Conservation (phyloP, 1,284 basidiomycete species). For the Bjerkandera adusta region DNA sequence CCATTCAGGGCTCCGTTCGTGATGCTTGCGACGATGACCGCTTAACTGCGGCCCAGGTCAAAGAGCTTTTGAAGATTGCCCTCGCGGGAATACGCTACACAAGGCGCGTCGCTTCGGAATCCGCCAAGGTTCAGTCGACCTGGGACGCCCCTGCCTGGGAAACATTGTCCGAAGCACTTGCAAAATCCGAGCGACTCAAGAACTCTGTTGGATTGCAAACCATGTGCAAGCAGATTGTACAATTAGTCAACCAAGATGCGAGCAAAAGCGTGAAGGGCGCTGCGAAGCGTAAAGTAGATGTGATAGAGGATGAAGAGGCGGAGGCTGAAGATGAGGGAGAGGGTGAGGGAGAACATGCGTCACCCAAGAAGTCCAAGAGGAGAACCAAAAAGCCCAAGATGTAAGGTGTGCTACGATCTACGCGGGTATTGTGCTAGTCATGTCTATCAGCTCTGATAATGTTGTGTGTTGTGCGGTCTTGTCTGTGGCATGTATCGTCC, state of each 20-base stretch:
- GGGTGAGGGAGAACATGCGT: slow-evolving; percentile 7
- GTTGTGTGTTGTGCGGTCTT: too few species aligned
- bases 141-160: slow-evolving; percentile 49
- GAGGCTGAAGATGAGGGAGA: slow-evolving; percentile 31
- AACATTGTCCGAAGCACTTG: slow-evolving; percentile 34
- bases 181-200: slow-evolving; percentile 42
- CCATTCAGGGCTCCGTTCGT: slow-evolving; percentile 50
- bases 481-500: too few species aligned
- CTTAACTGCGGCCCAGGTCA: slow-evolving; percentile 69
- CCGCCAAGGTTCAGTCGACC: slow-evolving; percentile 26
- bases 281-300: slow-evolving; percentile 13
- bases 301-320: slow-evolving; percentile 10
- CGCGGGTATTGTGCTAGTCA: too few species aligned
- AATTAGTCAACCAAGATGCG: slow-evolving; percentile 18
- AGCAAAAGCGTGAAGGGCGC: slow-evolving; percentile 11
- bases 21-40: slow-evolving; percentile 48
- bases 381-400: too few species aligned
- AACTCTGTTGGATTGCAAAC: slow-evolving; percentile 42
- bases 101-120: slow-evolving; percentile 37
- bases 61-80: slow-evolving; percentile 77
- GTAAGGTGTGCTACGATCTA: too few species aligned
- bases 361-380: slow-evolving; percentile 22
- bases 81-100: slow-evolving; percentile 68
- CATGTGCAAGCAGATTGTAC: slow-evolving; percentile 48
- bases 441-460: too few species aligned